Conservation (phyloP, 805 yeast species). For the Maudiozyma serrabonitensis region DNA sequence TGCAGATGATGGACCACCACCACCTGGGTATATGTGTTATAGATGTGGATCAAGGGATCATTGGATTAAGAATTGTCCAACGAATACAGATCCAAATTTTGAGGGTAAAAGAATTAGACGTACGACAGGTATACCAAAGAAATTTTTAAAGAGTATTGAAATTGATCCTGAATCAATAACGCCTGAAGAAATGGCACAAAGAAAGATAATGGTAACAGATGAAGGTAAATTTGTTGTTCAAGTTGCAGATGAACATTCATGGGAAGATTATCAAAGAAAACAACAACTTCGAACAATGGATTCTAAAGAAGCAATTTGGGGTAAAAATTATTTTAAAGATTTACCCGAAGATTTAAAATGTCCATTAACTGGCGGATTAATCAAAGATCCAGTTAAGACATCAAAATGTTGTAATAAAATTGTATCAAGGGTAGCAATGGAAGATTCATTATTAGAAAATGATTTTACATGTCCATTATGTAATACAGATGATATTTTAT, state of each 20-base stretch:
- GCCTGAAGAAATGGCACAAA: slow-evolving; percentile 46
- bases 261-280: slow-evolving; percentile 79
- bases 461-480: slow-evolving; percentile 92
- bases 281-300: slow-evolving; percentile 27
- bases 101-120: slow-evolving; percentile 86
- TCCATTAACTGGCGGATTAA: slow-evolving; percentile 56
- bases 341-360: slow-evolving; percentile 55
- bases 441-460: slow-evolving; percentile 57
- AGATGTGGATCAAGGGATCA: slow-evolving; percentile 94
- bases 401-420: slow-evolving; percentile 62
- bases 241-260: slow-evolving; percentile 85
- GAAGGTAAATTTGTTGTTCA: slow-evolving; percentile 94
- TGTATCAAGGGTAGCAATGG: slow-evolving; percentile 54
- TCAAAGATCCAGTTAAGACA: slow-evolving; percentile 66
- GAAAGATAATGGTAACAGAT: slow-evolving; percentile 75
- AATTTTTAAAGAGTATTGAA: slow-evolving; percentile 77
- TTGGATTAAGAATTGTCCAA: slow-evolving; percentile 94
- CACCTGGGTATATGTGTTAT: slow-evolving; percentile 93
- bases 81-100: slow-evolving; percentile 83
- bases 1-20: slow-evolving; percentile 59
- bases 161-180: slow-evolving; percentile 42
- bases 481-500: slow-evolving; percentile 55
- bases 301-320: slow-evolving; percentile 36
- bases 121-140: slow-evolving; percentile 95
- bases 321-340: slow-evolving; percentile 35